Percentiles rank a stretch among this genome's conserved stretches.
Conservation (phyloP, 805 yeast genomes). For the Starmerella riodocensis region DNA sequence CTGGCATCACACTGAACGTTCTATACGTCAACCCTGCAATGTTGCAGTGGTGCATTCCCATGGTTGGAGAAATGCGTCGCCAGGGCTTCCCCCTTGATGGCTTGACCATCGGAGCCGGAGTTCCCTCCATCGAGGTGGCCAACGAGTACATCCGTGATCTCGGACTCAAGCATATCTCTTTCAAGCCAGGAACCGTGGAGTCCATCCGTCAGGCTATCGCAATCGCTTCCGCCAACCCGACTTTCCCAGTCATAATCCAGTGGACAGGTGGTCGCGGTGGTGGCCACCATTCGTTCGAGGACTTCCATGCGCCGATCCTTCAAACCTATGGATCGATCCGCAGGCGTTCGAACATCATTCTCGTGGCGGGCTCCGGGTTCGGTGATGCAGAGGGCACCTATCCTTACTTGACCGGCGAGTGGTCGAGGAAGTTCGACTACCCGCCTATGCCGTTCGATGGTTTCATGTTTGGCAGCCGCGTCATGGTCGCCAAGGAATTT, state of each 20-base stretch:
- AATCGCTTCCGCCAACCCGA: conserved; percentile 91
- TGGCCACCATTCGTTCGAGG: conserved; percentile 99
- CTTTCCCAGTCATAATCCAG: conserved; percentile 91
- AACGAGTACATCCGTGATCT: conserved; percentile 86
- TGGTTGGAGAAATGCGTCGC: conserved; percentile 75
- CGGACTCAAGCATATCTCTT: conserved; percentile 84
- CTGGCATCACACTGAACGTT: conserved; percentile 81
- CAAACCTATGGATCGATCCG: conserved; percentile 94
- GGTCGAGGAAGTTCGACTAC: conserved; percentile 78
- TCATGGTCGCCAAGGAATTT: conserved; percentile 95
- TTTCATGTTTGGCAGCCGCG: conserved; percentile 88
- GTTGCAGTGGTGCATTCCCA: conserved; percentile 98
- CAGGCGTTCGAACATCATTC: conserved; percentile 73
- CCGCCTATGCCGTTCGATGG: conserved; percentile 99
- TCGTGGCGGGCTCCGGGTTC: conserved; percentile 96
- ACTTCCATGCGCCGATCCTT: conserved; percentile 93
- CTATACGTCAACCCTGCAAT: conserved; percentile 94
- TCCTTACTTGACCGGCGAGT: conserved; percentile 93
- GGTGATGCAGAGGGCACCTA: conserved; percentile 95
- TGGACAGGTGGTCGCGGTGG: conserved; percentile 99
- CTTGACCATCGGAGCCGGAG: conserved; percentile 97
- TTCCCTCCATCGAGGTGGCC: conserved; percentile 94
- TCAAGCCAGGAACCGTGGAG: conserved; percentile 96
- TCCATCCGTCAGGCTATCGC: conserved; percentile 74
- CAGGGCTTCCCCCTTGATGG: conserved; percentile 94